Conservation (phyloP, 768 basidiomycete species). For the Fistulinella prunicolor region DNA sequence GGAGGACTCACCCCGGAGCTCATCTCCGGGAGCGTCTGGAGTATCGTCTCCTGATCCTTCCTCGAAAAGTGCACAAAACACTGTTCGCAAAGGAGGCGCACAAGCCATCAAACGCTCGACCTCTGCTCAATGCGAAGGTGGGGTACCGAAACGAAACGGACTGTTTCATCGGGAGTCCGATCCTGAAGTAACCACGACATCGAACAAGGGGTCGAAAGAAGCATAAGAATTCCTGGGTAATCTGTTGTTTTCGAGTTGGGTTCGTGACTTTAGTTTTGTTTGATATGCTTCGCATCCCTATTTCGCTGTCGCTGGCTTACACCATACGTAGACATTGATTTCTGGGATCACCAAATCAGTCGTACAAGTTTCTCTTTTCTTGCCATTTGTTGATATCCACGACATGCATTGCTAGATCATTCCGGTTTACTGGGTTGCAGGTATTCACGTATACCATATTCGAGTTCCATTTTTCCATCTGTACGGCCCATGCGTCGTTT, state of each 20-base stretch:
- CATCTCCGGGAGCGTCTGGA: constrained; percentile 8
- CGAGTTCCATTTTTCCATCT: too few species aligned
- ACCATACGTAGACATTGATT: constrained; percentile 12
- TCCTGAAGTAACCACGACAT: constrained; percentile 24
- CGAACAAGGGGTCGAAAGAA: constrained; percentile 25
- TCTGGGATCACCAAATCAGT: constrained; percentile 6
- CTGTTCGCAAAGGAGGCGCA: constrained; percentile 10
- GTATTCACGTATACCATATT: constrained; percentile 20
- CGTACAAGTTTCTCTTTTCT: constrained; percentile 2
- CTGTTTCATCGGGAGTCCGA: constrained; percentile 31
- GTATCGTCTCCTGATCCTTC: constrained; percentile 6
- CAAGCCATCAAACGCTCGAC: constrained; percentile 29
- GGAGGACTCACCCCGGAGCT: constrained; percentile 6
- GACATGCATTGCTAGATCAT: constrained; percentile 25
- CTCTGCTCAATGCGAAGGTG: constrained; percentile 28
- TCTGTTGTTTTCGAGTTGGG: constrained; percentile 12
- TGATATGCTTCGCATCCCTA: not conserved
- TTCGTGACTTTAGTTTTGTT: constrained; percentile 10
- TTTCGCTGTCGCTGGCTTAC: constrained; percentile 7
- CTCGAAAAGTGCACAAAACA: constrained; percentile 13
- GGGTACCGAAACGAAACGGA: constrained; percentile 25
- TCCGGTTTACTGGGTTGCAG: constrained; percentile 4
- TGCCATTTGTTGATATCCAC: constrained; percentile 23
- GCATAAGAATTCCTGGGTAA: constrained; percentile 14
- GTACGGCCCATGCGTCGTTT: not conserved